Percentiles rank a stretch among this genome's conserved stretches.
These are phyloP conservation scores for Cadophora malorum DNA, from an alignment of 2,329 filamentous ascomycete species.

Conservation along the genomic window DNA sequence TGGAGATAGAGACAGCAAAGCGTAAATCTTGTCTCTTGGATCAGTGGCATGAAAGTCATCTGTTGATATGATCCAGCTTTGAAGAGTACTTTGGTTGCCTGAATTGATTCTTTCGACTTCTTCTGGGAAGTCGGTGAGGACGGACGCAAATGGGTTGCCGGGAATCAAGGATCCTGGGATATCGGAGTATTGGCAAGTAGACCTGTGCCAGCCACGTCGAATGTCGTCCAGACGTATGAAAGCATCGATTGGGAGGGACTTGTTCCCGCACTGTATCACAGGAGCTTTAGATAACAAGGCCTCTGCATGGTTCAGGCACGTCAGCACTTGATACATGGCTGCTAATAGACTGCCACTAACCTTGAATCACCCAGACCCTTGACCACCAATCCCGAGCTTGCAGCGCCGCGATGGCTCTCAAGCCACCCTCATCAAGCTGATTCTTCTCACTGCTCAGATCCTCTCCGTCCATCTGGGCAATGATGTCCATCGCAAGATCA, in stretches of 20 bases:
- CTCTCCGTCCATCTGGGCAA: slow-evolving; percentile 11
- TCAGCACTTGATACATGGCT: not conserved
- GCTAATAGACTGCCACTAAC: not conserved
- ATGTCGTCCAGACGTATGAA: slow-evolving; percentile 12
- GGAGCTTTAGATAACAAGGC: not conserved
- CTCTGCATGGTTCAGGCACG: not conserved
- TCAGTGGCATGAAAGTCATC: slow-evolving; percentile 2
- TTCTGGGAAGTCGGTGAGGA: slow-evolving; percentile 2
- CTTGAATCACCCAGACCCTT: slow-evolving; percentile 18
- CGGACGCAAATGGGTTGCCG: slow-evolving; percentile 11
- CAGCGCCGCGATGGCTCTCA: slow-evolving; percentile 2
- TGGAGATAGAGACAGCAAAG: slow-evolving; percentile 1
- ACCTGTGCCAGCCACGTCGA: slow-evolving; percentile 1
- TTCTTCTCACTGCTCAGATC: slow-evolving; percentile 15
- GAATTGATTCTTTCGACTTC: not conserved
- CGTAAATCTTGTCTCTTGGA: slow-evolving; percentile 17
- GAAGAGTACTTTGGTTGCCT: not conserved
- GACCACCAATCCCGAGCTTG: slow-evolving; percentile 10
- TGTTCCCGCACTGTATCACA: slow-evolving; percentile 1
- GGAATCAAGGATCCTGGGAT: slow-evolving; percentile 1
- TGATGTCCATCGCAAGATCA: slow-evolving; percentile 13
- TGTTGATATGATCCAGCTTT: slow-evolving; percentile 8
- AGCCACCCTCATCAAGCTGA: not conserved
- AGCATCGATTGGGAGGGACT: not conserved
- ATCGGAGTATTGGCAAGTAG: not conserved